These are phyloP conservation scores for Cladosporium sp. DNA, from an alignment of 2,329 filamentous ascomycete genomes.

Conservation along the genomic window DNA sequence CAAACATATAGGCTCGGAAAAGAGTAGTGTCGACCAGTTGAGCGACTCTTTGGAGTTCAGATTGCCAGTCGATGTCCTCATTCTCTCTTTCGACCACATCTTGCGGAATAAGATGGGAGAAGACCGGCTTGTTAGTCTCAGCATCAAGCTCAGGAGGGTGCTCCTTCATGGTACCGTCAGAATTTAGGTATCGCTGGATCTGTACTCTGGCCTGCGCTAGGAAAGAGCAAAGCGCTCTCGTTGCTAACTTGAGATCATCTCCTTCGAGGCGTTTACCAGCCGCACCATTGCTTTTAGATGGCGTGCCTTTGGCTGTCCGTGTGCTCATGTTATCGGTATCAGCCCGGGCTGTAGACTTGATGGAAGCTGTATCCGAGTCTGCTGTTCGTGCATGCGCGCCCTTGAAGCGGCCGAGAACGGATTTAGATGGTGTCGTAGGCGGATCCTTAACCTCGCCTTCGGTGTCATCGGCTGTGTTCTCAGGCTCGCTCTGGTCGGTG, in stretches of 20 bases:
- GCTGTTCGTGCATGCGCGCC: constrained; percentile 28
- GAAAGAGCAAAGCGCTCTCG: constrained; percentile 79
- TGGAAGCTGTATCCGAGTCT: constrained; percentile 51
- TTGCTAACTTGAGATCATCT: constrained; percentile 76
- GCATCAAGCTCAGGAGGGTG: constrained; percentile 42
- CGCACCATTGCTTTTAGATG: constrained; percentile 33
- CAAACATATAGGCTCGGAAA: constrained; percentile 93
- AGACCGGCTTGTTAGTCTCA: constrained; percentile 40
- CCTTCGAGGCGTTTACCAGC: constrained; percentile 60
- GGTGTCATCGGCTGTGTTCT: constrained; percentile 39
- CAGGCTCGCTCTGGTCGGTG: constrained; percentile 35
- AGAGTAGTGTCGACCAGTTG: constrained; percentile 87
- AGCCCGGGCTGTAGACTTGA: constrained; percentile 54
- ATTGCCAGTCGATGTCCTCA: constrained; percentile 56
- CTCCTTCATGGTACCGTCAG: constrained; percentile 55
- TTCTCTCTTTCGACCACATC: constrained; percentile 24
- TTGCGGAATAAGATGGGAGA: constrained; percentile 36
- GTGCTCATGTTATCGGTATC: constrained; percentile 54
- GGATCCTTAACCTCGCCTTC: constrained; percentile 29
- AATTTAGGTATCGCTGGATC: constrained; percentile 56
- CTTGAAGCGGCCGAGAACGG: constrained; percentile 46
- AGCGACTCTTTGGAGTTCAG: constrained; percentile 70
- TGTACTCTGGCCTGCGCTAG: constrained; percentile 75
- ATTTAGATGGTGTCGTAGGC: constrained; percentile 31
- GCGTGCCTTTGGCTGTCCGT: constrained; percentile 34